A percentile compares a stretch with the other conserved stretches of the same genome.
These are phyloP conservation scores for Huntiella decipiens DNA, from an alignment of 2,329 filamentous ascomycete genomes.

Conservation along the genomic window DNA sequence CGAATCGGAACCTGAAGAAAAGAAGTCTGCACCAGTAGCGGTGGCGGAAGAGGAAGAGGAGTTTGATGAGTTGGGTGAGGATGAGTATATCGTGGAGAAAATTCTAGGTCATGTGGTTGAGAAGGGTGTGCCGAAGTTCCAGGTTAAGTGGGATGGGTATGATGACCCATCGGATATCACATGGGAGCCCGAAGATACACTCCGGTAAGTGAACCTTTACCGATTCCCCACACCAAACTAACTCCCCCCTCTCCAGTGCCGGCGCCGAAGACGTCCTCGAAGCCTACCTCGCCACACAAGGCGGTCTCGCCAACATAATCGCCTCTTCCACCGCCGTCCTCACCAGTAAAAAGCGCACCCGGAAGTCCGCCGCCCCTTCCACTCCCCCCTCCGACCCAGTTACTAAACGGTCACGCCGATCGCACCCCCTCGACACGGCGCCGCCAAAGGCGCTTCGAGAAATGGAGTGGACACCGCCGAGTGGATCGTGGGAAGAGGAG, in stretches of 20 bases:
- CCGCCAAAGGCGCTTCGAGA: constrained; percentile 16
- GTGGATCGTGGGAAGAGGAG: constrained; percentile 59
- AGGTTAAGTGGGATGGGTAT: constrained; percentile 70
- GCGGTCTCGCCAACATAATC: constrained; percentile 40
- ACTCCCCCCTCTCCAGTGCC: constrained; percentile 22
- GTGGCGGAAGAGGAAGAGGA: constrained; percentile 15
- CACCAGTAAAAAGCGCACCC: constrained; percentile 38
- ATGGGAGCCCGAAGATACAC: constrained; percentile 61
- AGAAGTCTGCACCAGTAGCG: background rate
- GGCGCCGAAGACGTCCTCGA: constrained; percentile 41
- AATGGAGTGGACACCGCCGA: constrained; percentile 41
- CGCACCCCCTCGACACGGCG: constrained; percentile 29
- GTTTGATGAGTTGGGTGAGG: constrained; percentile 22
- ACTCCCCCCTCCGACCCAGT: constrained; percentile 16
- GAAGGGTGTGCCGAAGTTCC: constrained; percentile 37
- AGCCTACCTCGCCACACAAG: constrained; percentile 43
- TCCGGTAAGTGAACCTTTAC: constrained; percentile 26
- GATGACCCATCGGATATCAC: constrained; percentile 51
- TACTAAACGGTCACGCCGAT: constrained; percentile 27
- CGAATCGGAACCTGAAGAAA: background rate
- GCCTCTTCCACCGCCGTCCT: constrained; percentile 30
- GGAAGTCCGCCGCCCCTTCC: constrained; percentile 23
- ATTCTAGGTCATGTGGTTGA: constrained; percentile 48
- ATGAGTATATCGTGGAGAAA: constrained; percentile 44
- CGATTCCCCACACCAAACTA: background rate